phyloP scores from a whole-genome alignment of 495 filamentous ascomycete species.

The Trichoderma asperelloides region DNA sequence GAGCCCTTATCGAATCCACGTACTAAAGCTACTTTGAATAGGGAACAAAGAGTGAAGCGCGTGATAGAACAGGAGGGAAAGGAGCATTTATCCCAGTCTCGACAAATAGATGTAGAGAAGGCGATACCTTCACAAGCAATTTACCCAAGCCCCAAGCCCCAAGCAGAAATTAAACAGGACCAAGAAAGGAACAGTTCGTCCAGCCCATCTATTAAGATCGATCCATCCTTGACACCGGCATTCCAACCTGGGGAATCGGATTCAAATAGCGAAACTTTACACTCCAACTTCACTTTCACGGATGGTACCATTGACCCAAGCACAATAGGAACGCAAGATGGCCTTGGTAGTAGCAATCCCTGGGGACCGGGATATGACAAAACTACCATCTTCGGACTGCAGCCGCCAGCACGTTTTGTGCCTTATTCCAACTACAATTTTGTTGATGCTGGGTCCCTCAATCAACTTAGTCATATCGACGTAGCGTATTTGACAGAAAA shows the following conservation, averaged over 20 bases:
- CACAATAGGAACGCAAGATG: neutral
- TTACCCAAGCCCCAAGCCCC: neutral
- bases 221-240: neutral
- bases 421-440: constrained; percentile 2
- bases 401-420: neutral
- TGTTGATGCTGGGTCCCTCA: neutral
- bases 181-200: neutral
- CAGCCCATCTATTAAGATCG: neutral
- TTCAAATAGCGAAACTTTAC: neutral
- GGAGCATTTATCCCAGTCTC: neutral
- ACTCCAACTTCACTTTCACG: neutral
- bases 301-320: neutral
- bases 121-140: neutral
- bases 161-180: neutral
- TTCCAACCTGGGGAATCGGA: neutral
- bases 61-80: neutral
- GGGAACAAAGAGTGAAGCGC: neutral
- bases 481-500: neutral
- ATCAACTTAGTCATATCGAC: constrained; percentile 1
- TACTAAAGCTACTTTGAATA: neutral
- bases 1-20: neutral
- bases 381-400: neutral
- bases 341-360: neutral
- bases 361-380: neutral
- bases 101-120: neutral